These are phyloP conservation scores for Calonectria pteridis DNA, from an alignment of 2,329 filamentous ascomycete species.

Conservation along the genomic window DNA sequence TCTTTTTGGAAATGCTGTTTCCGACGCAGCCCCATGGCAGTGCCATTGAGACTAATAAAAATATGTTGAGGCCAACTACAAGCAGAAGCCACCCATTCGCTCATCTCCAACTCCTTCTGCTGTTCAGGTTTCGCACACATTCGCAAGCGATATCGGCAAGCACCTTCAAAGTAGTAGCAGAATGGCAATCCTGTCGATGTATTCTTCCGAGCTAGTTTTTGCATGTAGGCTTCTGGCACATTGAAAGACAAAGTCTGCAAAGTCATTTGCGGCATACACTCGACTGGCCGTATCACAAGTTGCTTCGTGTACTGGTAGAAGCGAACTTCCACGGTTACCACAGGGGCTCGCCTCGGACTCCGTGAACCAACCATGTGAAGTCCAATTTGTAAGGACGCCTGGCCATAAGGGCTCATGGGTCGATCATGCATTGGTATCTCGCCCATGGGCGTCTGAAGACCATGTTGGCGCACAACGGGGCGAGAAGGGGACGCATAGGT, in stretches of 20 bases:
- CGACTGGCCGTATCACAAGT: conserved; percentile 62
- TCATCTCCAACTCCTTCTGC: conserved; percentile 51
- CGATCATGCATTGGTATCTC: conserved; percentile 50
- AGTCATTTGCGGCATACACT: conserved; percentile 49
- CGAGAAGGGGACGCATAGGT: background rate
- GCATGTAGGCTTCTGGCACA: conserved; percentile 53
- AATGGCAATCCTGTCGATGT: conserved; percentile 49
- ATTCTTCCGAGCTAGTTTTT: conserved; percentile 50
- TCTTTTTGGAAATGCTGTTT: conserved; percentile 82
- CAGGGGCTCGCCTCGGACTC: conserved; percentile 60
- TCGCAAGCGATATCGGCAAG: conserved; percentile 75
- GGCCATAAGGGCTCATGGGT: conserved; percentile 57
- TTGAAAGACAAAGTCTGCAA: conserved; percentile 62
- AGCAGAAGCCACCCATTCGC: conserved; percentile 73
- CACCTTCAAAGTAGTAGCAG: conserved; percentile 61
- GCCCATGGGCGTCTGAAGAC: background rate
- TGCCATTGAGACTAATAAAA: conserved; percentile 76
- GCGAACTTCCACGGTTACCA: conserved; percentile 44
- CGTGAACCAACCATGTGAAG: conserved; percentile 62
- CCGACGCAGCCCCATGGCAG: conserved; percentile 69
- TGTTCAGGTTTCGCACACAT: conserved; percentile 60
- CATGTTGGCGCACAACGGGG: background rate
- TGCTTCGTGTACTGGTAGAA: conserved; percentile 70
- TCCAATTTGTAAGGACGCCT: conserved; percentile 55
- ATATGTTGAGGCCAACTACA: conserved; percentile 79